Percentiles rank a stretch among this genome's conserved stretches.
These are phyloP conservation scores for Cladosporium oxysporum DNA, from an alignment of 2,329 filamentous ascomycete species.

Conservation along the genomic window DNA sequence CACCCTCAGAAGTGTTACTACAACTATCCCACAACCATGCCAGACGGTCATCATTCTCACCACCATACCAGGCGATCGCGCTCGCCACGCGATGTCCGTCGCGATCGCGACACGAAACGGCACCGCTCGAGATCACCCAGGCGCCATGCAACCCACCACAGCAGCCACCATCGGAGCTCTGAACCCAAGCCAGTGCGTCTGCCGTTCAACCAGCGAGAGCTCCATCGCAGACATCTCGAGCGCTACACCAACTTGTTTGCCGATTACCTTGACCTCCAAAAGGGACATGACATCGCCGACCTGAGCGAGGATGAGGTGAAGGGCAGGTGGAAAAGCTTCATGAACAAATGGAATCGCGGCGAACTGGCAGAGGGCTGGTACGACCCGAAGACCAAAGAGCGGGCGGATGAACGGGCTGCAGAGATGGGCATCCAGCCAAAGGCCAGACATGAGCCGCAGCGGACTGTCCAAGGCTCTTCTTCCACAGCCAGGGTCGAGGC, in stretches of 20 bases:
- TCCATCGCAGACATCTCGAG: constrained; percentile 69
- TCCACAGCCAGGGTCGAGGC: neutral
- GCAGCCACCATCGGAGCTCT: constrained; percentile 20
- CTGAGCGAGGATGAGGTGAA: constrained; percentile 74
- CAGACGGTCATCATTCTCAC: neutral
- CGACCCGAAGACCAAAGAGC: constrained; percentile 70
- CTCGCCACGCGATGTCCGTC: constrained; percentile 23
- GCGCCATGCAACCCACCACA: constrained; percentile 21
- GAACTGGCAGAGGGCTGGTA: constrained; percentile 93
- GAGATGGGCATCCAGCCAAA: neutral
- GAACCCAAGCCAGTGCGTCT: constrained; percentile 22
- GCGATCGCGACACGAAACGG: constrained; percentile 25
- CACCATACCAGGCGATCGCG: constrained; percentile 28
- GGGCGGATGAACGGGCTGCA: constrained; percentile 41
- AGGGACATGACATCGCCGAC: constrained; percentile 67
- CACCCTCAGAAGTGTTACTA: constrained; percentile 1
- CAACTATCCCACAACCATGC: constrained; percentile 8
- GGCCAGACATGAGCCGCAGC: neutral
- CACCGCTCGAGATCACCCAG: constrained; percentile 33
- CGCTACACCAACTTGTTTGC: constrained; percentile 72
- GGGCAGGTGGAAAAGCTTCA: constrained; percentile 91
- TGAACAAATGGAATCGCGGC: constrained; percentile 86
- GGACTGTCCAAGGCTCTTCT: neutral
- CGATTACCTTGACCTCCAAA: constrained; percentile 86
- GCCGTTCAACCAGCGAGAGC: constrained; percentile 43